phyloP scores from a whole-genome alignment of 2,329 filamentous ascomycete species.

The Bimuria novae-zelandiae region DNA sequence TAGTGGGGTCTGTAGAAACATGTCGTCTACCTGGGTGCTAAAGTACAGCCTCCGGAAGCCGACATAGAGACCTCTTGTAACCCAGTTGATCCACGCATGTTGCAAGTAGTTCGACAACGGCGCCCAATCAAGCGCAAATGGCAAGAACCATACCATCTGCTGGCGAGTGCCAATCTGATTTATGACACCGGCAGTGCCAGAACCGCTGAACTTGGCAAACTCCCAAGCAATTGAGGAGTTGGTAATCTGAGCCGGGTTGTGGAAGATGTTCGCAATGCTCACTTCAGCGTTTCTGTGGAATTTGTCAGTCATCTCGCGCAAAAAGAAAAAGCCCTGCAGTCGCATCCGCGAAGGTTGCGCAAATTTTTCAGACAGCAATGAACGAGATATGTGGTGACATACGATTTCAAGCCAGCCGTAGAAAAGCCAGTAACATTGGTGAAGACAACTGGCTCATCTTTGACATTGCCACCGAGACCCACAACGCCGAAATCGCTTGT shows the following conservation, averaged over 20 bases:
- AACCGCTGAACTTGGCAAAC: conserved; percentile 59
- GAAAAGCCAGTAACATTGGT: conserved; percentile 60
- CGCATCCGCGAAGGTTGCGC: conserved; percentile 4
- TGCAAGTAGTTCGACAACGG: conserved; percentile 62
- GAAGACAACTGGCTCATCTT: conserved; percentile 53
- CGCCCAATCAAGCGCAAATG: conserved; percentile 58
- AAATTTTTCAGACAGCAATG: background rate
- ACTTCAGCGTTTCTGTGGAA: conserved; percentile 29
- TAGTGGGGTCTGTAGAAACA: conserved; percentile 57
- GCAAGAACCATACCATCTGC: conserved; percentile 66
- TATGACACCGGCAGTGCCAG: conserved; percentile 62
- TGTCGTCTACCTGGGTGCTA: conserved; percentile 65
- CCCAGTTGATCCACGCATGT: conserved; percentile 66
- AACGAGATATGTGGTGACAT: conserved; percentile 15
- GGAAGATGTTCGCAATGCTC: conserved; percentile 54
- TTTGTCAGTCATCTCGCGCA: conserved; percentile 19
- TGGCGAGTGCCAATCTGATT: conserved; percentile 62
- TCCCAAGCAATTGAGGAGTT: conserved; percentile 59
- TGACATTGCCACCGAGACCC: conserved; percentile 40
- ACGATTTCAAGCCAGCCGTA: conserved; percentile 58
- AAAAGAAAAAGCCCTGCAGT: too few species aligned
- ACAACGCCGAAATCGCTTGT: conserved; percentile 54
- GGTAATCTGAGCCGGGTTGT: conserved; percentile 62
- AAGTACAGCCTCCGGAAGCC: conserved; percentile 62
- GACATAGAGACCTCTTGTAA: conserved; percentile 62